Percentiles rank a stretch among this genome's conserved stretches.
Conservation (phyloP, 2,329 filamentous ascomycete genomes). For the Sclerotinia minor region DNA sequence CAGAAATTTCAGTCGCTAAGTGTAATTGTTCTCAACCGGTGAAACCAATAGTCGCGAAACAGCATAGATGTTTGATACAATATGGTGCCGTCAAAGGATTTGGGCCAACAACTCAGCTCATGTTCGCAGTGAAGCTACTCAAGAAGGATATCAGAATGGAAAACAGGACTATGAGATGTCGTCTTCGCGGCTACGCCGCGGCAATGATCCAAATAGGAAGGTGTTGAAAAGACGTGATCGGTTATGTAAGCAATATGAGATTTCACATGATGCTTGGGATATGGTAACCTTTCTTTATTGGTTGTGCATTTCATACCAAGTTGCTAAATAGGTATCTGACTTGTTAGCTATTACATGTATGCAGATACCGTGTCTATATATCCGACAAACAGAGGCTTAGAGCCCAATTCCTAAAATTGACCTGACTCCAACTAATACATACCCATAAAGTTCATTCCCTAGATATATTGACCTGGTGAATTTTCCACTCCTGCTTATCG, state of each 20-base stretch:
- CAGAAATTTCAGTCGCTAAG: no score
- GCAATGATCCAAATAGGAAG: slow-evolving; percentile 16
- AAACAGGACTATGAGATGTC: neutral
- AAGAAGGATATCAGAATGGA: neutral
- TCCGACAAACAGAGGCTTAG: no score
- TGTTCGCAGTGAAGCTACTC: neutral
- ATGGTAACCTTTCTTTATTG: neutral
- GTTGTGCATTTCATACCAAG: neutral
- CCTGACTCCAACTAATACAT: no score
- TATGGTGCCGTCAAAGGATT: neutral
- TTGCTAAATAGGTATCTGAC: no score
- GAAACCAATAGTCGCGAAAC: neutral
- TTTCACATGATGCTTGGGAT: neutral
- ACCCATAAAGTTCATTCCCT: no score
- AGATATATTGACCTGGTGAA: no score
- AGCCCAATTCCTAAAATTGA: no score
- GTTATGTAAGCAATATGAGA: slow-evolving; percentile 11
- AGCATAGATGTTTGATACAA: neutral
- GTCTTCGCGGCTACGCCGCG: neutral
- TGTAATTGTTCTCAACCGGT: no score
- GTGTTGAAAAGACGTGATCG: slow-evolving; percentile 1
- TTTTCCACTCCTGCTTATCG: no score
- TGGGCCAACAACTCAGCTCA: neutral
- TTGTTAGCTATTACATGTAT: no score
- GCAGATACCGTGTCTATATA: no score